Base-by-base conservation (phyloP, 2,329 filamentous ascomycete genomes). In the Alternaria consortialis region DNA sequence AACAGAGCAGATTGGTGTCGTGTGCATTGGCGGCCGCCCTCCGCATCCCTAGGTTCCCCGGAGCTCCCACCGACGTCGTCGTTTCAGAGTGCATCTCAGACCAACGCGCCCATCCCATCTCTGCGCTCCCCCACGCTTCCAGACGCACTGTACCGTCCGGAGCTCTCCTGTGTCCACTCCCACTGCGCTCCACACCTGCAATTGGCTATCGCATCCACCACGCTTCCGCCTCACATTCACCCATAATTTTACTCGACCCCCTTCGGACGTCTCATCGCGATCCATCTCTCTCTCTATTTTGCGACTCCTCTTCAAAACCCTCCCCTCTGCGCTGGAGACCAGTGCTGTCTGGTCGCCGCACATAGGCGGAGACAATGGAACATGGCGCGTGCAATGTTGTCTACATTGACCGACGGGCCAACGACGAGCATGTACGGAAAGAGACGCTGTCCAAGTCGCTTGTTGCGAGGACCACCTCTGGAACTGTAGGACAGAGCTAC, bases 301-400 rank as follows among this genome's bases (percentile, higher is more conserved):
- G 69, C 71, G 64, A 65, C 68, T 36, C 48, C 46, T 17, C 39
- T 51, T 58, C 64, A 54, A 55, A 53, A 52, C 37, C 69, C 67
- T 70, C 66, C 70, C 68, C 63, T 73, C 58, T 69, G 71, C 59
- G 70, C 71, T 70, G 69, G 70, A 75, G 73, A 72, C 70, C 74
- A 73, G 69, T 62, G 48, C 53, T 44, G 56, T 64, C 74, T 74
- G 73, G 71, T 74, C 73, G 68, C 73, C 70, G 70, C 64, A 66
- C 61, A 64, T 52, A 62, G 63, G 69, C 67, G 72, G 72, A 73
- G 70, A 77, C 66, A 53, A 81, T 81, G 80, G 78, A 80, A 59
- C 78, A 80, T 78, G 79, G 78, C 69, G 74, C 77, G 59, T 81
- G 79, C 73, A 80, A 80, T 70, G 74, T 81, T 53, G 78, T 81